Conservation (phyloP, 2,329 filamentous ascomycete genomes). For the Microdochium trichocladiopsis region DNA sequence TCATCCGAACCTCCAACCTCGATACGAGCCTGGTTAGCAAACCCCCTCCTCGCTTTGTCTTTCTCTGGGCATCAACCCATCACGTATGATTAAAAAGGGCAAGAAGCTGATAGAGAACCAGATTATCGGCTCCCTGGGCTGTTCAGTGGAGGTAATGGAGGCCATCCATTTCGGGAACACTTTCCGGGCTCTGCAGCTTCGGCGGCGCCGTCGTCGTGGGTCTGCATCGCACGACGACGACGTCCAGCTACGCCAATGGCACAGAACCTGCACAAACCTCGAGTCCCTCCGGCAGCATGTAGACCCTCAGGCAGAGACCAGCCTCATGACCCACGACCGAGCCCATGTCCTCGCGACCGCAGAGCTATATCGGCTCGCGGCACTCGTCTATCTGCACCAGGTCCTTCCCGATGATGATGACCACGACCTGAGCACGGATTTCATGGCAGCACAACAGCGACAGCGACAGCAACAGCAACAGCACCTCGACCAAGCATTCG, state of each 20-base stretch:
- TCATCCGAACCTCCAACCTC: constrained; percentile 18
- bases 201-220: too few species aligned
- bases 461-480: too few species aligned
- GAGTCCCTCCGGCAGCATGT: not conserved
- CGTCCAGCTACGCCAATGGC: constrained; percentile 3
- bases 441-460: constrained; percentile 15
- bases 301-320: not conserved
- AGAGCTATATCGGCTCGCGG: constrained; percentile 42
- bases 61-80: too few species aligned
- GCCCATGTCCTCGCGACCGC: constrained; percentile 29
- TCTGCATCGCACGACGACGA: not conserved
- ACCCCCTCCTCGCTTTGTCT: too few species aligned
- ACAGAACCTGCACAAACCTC: not conserved
- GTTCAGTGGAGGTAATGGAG: constrained; percentile 36
- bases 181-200: constrained; percentile 21
- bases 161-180: constrained; percentile 34
- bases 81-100: too few species aligned
- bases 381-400: constrained; percentile 32
- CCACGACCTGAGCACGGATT: constrained; percentile 15
- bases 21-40: constrained; percentile 23
- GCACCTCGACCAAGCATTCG: constrained; percentile 27
- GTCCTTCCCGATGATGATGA: not conserved
- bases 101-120: too few species aligned
- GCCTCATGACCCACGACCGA: constrained; percentile 4
- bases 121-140: constrained; percentile 40